These are phyloP conservation scores for Nemania serpens DNA, from an alignment of 2,329 filamentous ascomycete species.

Conservation along the genomic window DNA sequence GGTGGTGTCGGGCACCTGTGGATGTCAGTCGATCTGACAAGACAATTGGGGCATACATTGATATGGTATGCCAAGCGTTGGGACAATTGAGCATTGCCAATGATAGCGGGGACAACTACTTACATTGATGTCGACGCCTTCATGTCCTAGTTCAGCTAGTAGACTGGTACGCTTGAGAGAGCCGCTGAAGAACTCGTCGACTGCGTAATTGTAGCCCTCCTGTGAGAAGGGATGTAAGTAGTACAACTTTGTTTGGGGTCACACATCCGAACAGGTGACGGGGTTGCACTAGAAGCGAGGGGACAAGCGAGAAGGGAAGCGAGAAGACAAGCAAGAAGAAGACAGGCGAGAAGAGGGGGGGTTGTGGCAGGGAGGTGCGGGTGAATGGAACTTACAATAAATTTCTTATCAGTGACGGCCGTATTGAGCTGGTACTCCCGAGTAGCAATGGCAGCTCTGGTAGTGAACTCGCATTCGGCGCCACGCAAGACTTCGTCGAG, in stretches of 20 bases:
- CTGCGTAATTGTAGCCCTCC: slow-evolving; percentile 37
- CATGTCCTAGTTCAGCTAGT: slow-evolving; percentile 36
- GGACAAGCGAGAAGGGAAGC: not conserved
- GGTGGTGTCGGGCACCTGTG: slow-evolving; percentile 35
- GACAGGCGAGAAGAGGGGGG: not conserved
- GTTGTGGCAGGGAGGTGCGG: not conserved
- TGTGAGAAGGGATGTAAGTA: slow-evolving; percentile 30
- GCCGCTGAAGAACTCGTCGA: slow-evolving; percentile 39
- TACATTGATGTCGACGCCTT: slow-evolving; percentile 37
- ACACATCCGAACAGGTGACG: slow-evolving; percentile 8
- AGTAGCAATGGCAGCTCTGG: slow-evolving; percentile 41
- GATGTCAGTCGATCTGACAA: slow-evolving; percentile 24
- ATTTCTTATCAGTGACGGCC: slow-evolving; percentile 47
- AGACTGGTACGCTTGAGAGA: slow-evolving; percentile 37
- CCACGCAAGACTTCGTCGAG: slow-evolving; percentile 40
- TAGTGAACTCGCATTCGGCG: slow-evolving; percentile 41
- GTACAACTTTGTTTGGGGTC: slow-evolving; percentile 13
- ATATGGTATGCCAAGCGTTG: not conserved
- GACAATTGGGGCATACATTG: slow-evolving; percentile 10
- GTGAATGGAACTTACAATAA: slow-evolving; percentile 44
- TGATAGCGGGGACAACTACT: slow-evolving; percentile 21
- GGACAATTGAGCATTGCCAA: not conserved
- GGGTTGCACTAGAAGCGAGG: not conserved
- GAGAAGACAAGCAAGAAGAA: slow-evolving; percentile 1
- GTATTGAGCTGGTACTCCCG: slow-evolving; percentile 43